Percentiles rank a stretch among this genome's conserved stretches.
phyloP scores from a whole-genome alignment of 495 filamentous ascomycete genomes.

The Parathielavia appendiculata region DNA sequence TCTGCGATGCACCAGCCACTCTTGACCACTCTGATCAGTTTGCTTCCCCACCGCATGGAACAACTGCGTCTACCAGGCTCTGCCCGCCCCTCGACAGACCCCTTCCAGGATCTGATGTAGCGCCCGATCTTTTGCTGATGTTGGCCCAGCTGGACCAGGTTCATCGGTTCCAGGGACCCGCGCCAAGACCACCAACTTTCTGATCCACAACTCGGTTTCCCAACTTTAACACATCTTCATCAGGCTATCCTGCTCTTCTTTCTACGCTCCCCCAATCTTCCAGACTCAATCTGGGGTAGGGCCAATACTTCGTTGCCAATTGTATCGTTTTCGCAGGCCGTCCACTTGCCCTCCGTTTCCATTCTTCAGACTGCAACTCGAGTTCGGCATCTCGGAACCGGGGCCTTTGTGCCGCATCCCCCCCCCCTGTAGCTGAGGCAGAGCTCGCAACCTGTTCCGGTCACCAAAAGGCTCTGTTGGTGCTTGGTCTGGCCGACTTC shows the following conservation, averaged over 20 bases:
- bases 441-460: background rate
- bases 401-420: slow-evolving; percentile 19
- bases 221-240: background rate
- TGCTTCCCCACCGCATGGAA: background rate
- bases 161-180: background rate
- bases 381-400: background rate
- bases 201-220: background rate
- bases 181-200: slow-evolving; percentile 11
- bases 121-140: slow-evolving; percentile 15
- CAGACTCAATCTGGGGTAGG: too few species aligned
- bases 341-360: slow-evolving; percentile 4
- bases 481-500: too few species aligned
- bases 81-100: background rate
- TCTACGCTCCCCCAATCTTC: background rate
- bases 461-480: slow-evolving; percentile 5
- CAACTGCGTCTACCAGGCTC: too few species aligned
- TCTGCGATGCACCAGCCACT: background rate
- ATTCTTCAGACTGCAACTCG: background rate
- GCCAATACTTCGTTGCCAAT: background rate
- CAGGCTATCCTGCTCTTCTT: background rate
- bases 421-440: slow-evolving; percentile 7
- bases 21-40: background rate
- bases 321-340: background rate
- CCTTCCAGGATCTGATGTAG: slow-evolving; percentile 19
- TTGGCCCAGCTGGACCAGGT: slow-evolving; percentile 10